A percentile compares a stretch with the other conserved stretches of the same genome.
phyloP scores from a whole-genome alignment of 495 filamentous ascomycete genomes.

The Aspergillus ostianus region DNA sequence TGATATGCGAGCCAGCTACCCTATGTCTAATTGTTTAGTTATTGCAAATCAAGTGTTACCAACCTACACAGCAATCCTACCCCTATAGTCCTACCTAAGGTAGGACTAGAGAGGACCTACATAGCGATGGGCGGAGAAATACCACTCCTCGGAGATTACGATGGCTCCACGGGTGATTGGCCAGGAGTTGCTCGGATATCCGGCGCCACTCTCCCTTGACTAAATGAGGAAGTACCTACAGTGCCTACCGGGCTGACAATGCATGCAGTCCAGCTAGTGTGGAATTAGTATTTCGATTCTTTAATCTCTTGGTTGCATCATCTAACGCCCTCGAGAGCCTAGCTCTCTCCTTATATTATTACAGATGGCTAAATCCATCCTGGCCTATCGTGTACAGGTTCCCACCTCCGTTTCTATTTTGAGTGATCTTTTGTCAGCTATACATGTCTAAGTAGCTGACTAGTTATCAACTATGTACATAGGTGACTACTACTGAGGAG shows the following conservation, averaged over 20 bases:
- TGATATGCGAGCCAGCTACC: slow-evolving; percentile 16
- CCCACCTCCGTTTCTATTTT: too few relatives aligned
- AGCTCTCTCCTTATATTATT: too few relatives aligned
- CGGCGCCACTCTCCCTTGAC: not conserved
- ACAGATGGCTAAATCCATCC: too few relatives aligned
- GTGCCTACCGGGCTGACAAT: not conserved
- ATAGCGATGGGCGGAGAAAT: slow-evolving; percentile 9
- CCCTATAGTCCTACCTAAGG: not conserved
- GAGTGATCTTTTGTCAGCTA: too few relatives aligned
- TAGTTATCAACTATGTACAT: too few relatives aligned
- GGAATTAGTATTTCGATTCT: not conserved
- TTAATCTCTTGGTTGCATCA: not conserved
- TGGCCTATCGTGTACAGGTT: too few relatives aligned
- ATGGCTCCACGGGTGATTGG: slow-evolving; percentile 5
- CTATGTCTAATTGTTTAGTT: too few relatives aligned
- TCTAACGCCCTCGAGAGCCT: not conserved
- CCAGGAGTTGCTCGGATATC: slow-evolving; percentile 2
- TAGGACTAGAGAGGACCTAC: too few relatives aligned
- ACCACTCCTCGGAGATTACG: slow-evolving; percentile 6
- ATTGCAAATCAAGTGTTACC: too few relatives aligned
- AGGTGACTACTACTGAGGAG: too few relatives aligned
- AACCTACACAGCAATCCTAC: too few relatives aligned
- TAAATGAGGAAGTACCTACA: not conserved
- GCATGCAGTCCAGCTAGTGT: not conserved
- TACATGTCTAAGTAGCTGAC: too few relatives aligned